A percentile compares a stretch with the other conserved stretches of the same genome.
Evolutionary conservation across 2,329 filamentous ascomycete species (phyloP).

Genomic region (Neocucurbitaria cava): DNA sequence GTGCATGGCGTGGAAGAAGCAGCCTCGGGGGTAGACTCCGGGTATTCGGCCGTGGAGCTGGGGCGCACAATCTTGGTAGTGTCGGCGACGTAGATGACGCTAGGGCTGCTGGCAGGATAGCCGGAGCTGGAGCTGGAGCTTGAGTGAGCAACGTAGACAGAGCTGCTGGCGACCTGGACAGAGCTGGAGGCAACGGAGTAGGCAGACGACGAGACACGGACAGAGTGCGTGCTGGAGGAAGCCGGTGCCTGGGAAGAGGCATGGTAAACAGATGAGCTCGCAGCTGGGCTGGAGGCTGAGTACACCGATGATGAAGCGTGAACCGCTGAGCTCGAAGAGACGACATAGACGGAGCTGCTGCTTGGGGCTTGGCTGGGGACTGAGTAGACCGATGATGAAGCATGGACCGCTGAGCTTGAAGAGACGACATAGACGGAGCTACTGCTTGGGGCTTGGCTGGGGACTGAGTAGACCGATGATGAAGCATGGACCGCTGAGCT

Average conservation of each 20-base stretch:
- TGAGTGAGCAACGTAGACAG: conserved; percentile 2
- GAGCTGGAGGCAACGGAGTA: background rate
- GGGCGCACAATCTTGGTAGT: conserved; percentile 2
- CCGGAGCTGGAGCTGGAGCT: background rate
- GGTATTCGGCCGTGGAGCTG: background rate
- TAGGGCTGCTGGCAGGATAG: conserved; percentile 2
- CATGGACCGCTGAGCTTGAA: conserved; percentile 1
- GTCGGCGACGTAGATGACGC: conserved; percentile 13
- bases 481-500: too few relatives aligned
- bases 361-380: too few relatives aligned
- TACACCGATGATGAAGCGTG: too few relatives aligned
- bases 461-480: background rate
- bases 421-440: background rate
- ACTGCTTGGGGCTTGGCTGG: background rate
- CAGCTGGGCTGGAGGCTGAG: too few relatives aligned
- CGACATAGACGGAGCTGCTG: background rate
- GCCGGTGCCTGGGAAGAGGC: background rate
- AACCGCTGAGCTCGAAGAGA: conserved; percentile 3
- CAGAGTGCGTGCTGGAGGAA: background rate
- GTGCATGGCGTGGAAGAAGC: background rate
- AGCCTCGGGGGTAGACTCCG: conserved; percentile 3
- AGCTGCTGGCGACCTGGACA: background rate
- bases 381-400: too few relatives aligned
- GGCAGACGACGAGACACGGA: background rate
- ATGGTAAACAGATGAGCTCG: background rate